Percentiles rank a stretch among this genome's conserved stretches.
phyloP scores from a whole-genome alignment of 768 basidiomycete species.

The Panaeolus cyanescens region DNA sequence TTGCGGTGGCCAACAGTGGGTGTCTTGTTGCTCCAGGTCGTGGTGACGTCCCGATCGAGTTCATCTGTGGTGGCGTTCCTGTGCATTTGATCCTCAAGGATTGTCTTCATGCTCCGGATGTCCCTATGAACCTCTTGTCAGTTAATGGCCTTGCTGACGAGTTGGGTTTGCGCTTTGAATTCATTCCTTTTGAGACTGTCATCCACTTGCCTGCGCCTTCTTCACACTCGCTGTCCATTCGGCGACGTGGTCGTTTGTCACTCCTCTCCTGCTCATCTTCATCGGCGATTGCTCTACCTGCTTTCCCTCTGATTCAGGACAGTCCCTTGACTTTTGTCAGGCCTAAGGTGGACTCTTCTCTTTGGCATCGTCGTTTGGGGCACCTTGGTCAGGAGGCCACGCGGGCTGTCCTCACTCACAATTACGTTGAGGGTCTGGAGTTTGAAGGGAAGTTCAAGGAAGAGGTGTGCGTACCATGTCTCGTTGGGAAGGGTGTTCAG shows the following conservation, averaged over 20 bases:
- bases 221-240: not conserved
- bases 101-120: slow-evolving; percentile 25
- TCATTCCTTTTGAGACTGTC: not conserved
- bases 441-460: too few species aligned
- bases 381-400: slow-evolving; percentile 7
- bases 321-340: not conserved
- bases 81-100: slow-evolving; percentile 12
- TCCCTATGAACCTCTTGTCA: slow-evolving; percentile 22
- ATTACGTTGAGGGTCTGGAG: not conserved
- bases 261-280: slow-evolving; percentile 6
- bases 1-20: slow-evolving; percentile 23
- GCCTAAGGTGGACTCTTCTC: not conserved
- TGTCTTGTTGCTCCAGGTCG: slow-evolving; percentile 3
- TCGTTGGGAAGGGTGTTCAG: slow-evolving; percentile 12
- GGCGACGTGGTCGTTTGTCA: not conserved
- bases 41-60: slow-evolving; percentile 14
- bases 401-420: slow-evolving; percentile 2
- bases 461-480: too few species aligned
- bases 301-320: not conserved
- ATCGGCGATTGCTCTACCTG: slow-evolving; percentile 1
- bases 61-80: not conserved
- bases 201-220: not conserved
- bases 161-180: not conserved
- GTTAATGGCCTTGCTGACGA: slow-evolving; percentile 18
- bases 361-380: too few species aligned